Base-by-base conservation (phyloP, 306 rosid species). In the Fragaria iinumae region DNA sequence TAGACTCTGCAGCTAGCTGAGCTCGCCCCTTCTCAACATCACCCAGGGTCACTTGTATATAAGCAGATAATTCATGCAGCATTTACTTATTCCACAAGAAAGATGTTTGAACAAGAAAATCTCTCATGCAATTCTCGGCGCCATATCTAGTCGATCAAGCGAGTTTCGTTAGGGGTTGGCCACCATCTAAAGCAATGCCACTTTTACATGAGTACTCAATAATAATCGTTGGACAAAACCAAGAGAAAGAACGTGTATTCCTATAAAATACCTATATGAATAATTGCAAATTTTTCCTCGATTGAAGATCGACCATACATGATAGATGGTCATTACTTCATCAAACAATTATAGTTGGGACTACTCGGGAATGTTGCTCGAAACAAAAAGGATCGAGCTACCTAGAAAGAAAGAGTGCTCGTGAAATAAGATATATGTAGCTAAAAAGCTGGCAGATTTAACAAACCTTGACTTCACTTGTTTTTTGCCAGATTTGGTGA, bases 181-280 rank as follows among this genome's bases (percentile, higher is more conserved):
- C 56, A 45, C 18, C 39, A 25, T 44, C 10, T 29, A 13, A 60
- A 45, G 38, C 56, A 49, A 23, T 44, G 73, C 55, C 53, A 69
- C 38, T 69, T 45, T 45, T 23, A 5, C 39, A 69, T 38, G 55
- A 45, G 56, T 32, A 32, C 34, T 32, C 34, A 32, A 25, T 69
- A 69, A 69, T 45, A 69, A 69, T 9, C 55, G 73, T 45, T 69
- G 73, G 56, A 25, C 25, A 69, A 69, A 69, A 69, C 41, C 23
- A 38, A 17, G 3, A 17, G 23, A 65, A 32, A 10, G n/a, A 20
- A 20, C 6, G 18, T 52, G 23, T 52, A 13, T 14, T 48, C 52
- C 52, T 48, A 13, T 12, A 48, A 48, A 12, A 48, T 48, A 48
- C 10, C 8, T 47, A 47, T 12, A 44, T 44, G 47, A 45, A 45